Evolutionary conservation across 1,284 basidiomycete species (phyloP), one percentile per base, ranked within the genome.

Genomic region (Wallemia hederae): DNA sequence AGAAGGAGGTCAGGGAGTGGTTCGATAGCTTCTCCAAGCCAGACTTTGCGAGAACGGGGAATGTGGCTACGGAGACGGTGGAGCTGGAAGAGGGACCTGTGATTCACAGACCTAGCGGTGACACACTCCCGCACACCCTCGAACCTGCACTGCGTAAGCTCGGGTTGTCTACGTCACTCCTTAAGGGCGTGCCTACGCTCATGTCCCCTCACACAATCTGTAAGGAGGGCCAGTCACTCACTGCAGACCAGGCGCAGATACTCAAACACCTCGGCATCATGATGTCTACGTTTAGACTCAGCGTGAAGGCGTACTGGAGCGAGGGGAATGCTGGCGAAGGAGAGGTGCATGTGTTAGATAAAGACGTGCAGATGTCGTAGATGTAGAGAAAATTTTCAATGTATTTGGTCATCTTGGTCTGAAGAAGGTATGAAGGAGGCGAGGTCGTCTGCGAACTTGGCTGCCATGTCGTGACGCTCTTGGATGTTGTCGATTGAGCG

Each of bases 101-200:
- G 34, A 67, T 74, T 56, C 72, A 81, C 65, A 81, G 81, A 1
- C 79, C 82, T 28, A 81, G 85, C 66, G 73, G 71, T 34, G 76
- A 76, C 62, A 83, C 89, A 0, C 90, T 97, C 70, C 88, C 92
- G 27, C 90, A 96, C 71, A 89, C 87, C 66, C 86, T 97, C 73
- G 92, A 99, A 67, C 89, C 92, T 24, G 91, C 97, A 69, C 76
- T 99, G 60, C 80, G 92, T 61, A 83, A 85, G 69, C 78, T 97
- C 27, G 94, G 94, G 14, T 74, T 99, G 60, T 77, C 81, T 57
- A 97, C 92, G 22, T 65, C 62, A 25, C 78, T 99, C 74, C 79
- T 83, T 64, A 79, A 79, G 65, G 94, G 92, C 62, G 84, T 96
- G 1, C 92, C 94, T 1, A 85, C 82, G 2, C 74, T 98, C 61